phyloP scores from a whole-genome alignment of 176 grass and related monocot species.

The Puya raimondii region DNA sequence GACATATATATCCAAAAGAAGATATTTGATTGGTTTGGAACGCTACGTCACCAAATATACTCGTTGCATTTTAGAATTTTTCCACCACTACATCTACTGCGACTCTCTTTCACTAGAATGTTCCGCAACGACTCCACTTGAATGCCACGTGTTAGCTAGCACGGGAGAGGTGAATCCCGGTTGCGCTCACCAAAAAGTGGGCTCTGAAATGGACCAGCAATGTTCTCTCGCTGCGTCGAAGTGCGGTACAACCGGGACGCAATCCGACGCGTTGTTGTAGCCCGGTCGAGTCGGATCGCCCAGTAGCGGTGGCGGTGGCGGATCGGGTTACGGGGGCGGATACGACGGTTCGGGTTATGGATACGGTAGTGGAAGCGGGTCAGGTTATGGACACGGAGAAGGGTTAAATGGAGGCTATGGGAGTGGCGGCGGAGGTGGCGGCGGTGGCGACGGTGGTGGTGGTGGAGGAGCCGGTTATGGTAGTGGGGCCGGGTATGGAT shows the following conservation, averaged over 20 bases:
- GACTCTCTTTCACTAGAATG: too few species aligned
- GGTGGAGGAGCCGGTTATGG: neutral
- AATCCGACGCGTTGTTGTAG: too few species aligned
- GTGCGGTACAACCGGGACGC: too few species aligned
- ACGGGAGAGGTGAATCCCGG: neutral
- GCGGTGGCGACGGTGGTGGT: neutral
- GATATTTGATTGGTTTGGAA: too few species aligned
- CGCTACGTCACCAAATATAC: too few species aligned
- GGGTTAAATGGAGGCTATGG: neutral
- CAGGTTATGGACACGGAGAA: conserved; percentile 1
- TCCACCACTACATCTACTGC: too few species aligned
- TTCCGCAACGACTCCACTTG: neutral
- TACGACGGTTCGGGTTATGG: neutral
- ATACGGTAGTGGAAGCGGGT: conserved; percentile 1
- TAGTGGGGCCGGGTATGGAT: neutral
- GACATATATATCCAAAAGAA: too few species aligned
- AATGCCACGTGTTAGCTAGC: neutral
- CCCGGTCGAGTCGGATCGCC: too few species aligned
- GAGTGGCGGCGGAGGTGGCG: neutral
- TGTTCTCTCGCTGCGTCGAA: too few species aligned
- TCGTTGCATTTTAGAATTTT: too few species aligned
- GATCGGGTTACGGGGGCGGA: neutral
- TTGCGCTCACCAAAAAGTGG: neutral
- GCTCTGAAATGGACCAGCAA: neutral
- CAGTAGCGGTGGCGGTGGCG: neutral